Evolutionary conservation across 2,329 filamentous ascomycete genomes (phyloP).

Genomic region (Colletotrichum lini): DNA sequence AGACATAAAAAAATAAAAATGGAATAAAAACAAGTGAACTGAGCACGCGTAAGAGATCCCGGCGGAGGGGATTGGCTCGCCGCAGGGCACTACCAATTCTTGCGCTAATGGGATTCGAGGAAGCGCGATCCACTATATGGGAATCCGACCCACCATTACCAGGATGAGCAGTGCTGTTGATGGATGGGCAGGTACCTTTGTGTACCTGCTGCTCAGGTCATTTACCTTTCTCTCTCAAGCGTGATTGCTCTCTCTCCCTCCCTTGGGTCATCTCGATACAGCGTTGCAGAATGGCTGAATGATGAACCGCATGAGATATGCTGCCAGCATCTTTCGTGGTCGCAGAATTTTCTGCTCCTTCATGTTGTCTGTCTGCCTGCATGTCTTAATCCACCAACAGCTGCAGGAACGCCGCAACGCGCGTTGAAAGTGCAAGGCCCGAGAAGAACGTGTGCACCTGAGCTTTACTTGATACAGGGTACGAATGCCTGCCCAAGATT

Average conservation of each 20-base stretch:
- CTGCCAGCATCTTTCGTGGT: too few relatives aligned
- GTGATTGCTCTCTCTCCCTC: not conserved
- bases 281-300: not conserved
- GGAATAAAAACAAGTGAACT: conserved; percentile 10
- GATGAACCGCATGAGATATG: too few relatives aligned
- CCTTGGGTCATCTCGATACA: too few relatives aligned
- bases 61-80: conserved; percentile 35
- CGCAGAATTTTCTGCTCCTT: not conserved
- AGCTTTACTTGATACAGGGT: too few relatives aligned
- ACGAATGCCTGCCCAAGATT: too few relatives aligned
- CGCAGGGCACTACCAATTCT: conserved; percentile 32
- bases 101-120: conserved; percentile 32
- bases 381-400: conserved; percentile 17
- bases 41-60: conserved; percentile 18
- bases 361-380: not conserved
- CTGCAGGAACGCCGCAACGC: conserved; percentile 28
- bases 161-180: not conserved
- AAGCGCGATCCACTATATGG: conserved; percentile 8
- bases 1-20: not conserved
- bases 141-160: conserved; percentile 23
- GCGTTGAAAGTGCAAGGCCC: not conserved
- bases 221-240: conserved; percentile 3
- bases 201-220: conserved; percentile 29
- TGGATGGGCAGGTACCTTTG: conserved; percentile 23
- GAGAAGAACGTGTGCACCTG: too few relatives aligned